Evolutionary conservation across 1,139 yeast species (phyloP).

Genomic region (Candida labiduridarum): DNA sequence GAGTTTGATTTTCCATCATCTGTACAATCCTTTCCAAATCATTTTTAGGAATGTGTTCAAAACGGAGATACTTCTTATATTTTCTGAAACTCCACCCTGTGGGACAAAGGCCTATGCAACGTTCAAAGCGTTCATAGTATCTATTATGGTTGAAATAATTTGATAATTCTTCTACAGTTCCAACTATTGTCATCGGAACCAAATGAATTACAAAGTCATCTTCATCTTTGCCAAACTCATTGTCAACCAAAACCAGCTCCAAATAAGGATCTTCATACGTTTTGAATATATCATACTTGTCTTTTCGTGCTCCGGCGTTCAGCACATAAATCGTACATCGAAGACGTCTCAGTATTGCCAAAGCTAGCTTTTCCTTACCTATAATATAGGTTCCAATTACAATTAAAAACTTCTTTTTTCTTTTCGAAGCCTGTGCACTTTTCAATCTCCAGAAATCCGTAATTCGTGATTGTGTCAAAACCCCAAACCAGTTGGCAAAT

Average conservation of each 20-base stretch:
- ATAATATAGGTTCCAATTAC: slow-evolving; percentile 90
- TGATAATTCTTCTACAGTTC: slow-evolving; percentile 38
- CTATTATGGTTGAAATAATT: slow-evolving; percentile 54
- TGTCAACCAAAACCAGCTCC: slow-evolving; percentile 30
- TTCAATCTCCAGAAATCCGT: slow-evolving; percentile 39
- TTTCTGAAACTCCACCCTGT: slow-evolving; percentile 83
- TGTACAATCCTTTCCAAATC: slow-evolving; percentile 17
- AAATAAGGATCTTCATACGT: slow-evolving; percentile 37
- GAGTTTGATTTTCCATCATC: slow-evolving; percentile 23
- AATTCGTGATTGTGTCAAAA: slow-evolving; percentile 40
- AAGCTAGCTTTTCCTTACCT: slow-evolving; percentile 86
- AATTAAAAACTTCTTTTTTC: slow-evolving; percentile 52
- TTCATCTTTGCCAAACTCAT: slow-evolving; percentile 35
- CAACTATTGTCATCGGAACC: slow-evolving; percentile 59
- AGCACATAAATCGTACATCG: slow-evolving; percentile 52
- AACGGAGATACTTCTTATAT: slow-evolving; percentile 4
- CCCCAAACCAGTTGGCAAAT: slow-evolving; percentile 42
- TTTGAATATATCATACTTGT: slow-evolving; percentile 44
- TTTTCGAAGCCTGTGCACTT: slow-evolving; percentile 7
- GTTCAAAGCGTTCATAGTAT: slow-evolving; percentile 49
- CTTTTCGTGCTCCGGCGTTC: slow-evolving; percentile 52
- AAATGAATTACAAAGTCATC: slow-evolving; percentile 68
- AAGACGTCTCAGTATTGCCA: slow-evolving; percentile 62
- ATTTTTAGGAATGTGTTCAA: not conserved
- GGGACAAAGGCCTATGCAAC: slow-evolving; percentile 69